Percentiles rank a stretch among this genome's conserved stretches.
These are phyloP conservation scores for Babesia bovis DNA, from an alignment of 169 alveolate genomes.

Conservation along the genomic window DNA sequence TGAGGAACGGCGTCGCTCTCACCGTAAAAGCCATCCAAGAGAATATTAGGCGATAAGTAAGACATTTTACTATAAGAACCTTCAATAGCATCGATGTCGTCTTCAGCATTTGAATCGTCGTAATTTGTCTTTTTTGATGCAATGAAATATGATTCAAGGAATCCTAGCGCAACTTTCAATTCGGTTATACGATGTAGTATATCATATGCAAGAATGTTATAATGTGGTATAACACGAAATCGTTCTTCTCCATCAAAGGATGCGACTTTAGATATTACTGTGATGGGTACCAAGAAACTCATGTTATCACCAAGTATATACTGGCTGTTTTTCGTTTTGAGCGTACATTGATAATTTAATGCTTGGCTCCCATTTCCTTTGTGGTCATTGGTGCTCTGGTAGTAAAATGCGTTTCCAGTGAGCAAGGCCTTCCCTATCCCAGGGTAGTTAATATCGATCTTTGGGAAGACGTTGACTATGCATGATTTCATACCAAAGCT, in stretches of 20 bases:
- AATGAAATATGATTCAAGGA: background rate
- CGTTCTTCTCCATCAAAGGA: background rate
- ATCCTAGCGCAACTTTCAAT: background rate
- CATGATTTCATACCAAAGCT: conserved; percentile 22
- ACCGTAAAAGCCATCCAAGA: background rate
- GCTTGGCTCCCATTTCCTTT: background rate
- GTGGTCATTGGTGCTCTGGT: background rate
- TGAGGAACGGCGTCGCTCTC: conserved; percentile 1
- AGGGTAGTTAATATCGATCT: background rate
- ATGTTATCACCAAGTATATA: conserved; percentile 33
- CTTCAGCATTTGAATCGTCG: no score
- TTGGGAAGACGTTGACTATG: background rate
- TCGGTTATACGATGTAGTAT: background rate
- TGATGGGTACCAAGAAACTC: conserved; percentile 30
- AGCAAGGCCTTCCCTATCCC: background rate
- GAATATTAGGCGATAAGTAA: no score
- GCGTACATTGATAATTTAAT: background rate
- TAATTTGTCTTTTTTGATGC: background rate
- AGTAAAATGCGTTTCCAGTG: background rate
- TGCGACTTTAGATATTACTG: background rate
- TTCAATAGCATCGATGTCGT: no score
- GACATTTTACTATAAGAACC: no score
- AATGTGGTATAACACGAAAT: conserved; percentile 22
- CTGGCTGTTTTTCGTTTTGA: conserved; percentile 7
- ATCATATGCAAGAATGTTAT: conserved; percentile 1